These are phyloP conservation scores for Colletotrichum spaethianum DNA, from an alignment of 2,329 filamentous ascomycete genomes.

Conservation along the genomic window DNA sequence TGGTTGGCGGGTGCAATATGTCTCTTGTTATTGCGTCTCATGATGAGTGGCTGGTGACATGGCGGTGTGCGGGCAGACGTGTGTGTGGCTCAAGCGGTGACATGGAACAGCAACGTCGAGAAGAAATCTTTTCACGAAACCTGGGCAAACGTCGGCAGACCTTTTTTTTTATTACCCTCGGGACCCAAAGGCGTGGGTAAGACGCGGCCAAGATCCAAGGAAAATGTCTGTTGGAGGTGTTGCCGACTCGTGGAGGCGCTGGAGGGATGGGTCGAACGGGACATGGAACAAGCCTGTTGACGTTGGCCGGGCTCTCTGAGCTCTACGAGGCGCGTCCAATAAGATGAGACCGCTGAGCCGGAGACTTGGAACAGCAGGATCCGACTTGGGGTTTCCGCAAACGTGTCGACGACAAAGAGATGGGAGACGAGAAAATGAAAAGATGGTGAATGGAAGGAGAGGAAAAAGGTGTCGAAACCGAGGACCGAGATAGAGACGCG, in stretches of 20 bases:
- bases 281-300: slow-evolving; percentile 24
- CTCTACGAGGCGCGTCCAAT: slow-evolving; percentile 5
- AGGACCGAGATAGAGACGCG: neutral
- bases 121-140: neutral
- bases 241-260: slow-evolving; percentile 17
- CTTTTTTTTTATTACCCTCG: neutral
- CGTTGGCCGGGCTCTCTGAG: neutral
- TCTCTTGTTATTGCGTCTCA: neutral
- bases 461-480: neutral
- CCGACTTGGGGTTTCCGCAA: neutral
- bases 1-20: neutral
- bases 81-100: neutral
- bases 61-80: neutral
- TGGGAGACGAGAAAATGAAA: neutral
- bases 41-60: neutral
- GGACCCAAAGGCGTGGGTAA: slow-evolving; percentile 21
- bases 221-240: slow-evolving; percentile 27
- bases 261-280: neutral
- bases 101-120: neutral
- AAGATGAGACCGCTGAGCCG: neutral
- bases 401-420: neutral
- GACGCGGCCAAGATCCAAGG: slow-evolving; percentile 15
- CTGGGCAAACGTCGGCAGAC: slow-evolving; percentile 8
- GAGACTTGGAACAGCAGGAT: neutral
- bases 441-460: neutral